phyloP scores from a whole-genome alignment of 176 grass and related monocot genomes.

The Zoysia pacifica region DNA sequence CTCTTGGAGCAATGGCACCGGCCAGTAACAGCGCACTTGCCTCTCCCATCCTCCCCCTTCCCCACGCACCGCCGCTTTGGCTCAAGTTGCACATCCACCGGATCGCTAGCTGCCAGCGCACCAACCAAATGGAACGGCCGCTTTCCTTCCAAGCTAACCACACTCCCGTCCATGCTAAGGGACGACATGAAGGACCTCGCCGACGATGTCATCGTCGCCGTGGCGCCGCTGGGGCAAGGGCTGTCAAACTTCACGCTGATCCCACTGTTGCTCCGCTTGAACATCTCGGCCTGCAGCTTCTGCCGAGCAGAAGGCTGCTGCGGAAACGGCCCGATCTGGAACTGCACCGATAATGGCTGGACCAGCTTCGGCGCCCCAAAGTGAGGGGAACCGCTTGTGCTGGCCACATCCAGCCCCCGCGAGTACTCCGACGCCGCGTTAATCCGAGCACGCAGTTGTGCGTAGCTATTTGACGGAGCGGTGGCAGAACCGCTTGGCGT shows the following conservation, averaged over 20 bases:
- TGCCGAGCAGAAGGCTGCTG: conserved; percentile 57
- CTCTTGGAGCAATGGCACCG: conserved; percentile 90
- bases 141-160: conserved; percentile 70
- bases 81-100: conserved; percentile 31
- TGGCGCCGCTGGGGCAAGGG: conserved; percentile 29
- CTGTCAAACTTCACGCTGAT: conserved; percentile 76
- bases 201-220: conserved; percentile 51
- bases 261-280: conserved; percentile 61
- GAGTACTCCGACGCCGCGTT: conserved; percentile 1
- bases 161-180: conserved; percentile 73
- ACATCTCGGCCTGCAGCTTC: conserved; percentile 76
- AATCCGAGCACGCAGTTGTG: conserved; percentile 40
- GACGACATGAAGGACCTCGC: conserved; percentile 72
- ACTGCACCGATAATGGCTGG: conserved; percentile 54
- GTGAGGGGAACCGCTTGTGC: conserved; percentile 26
- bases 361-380: conserved; percentile 46
- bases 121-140: conserved; percentile 66
- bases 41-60: conserved; percentile 62
- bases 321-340: conserved; percentile 57
- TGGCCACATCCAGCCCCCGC: conserved; percentile 29
- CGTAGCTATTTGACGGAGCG: conserved; percentile 44
- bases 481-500: not conserved
- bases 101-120: conserved; percentile 49
- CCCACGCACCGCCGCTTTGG: conserved; percentile 59
- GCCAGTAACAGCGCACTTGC: conserved; percentile 66